Conservation (phyloP, 306 rosid species). For the Castanopsis chinensis region DNA sequence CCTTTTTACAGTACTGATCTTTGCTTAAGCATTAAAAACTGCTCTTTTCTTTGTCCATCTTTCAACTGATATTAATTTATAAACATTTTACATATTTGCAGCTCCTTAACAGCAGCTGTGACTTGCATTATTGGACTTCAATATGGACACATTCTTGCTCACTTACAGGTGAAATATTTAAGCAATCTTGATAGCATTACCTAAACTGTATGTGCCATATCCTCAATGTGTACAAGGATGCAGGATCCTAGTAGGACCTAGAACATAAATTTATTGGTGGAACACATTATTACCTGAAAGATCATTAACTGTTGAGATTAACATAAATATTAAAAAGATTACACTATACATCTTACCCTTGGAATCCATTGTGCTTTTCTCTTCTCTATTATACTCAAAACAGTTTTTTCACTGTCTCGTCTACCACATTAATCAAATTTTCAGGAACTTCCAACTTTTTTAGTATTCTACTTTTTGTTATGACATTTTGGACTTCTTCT, state of each 20-base stretch:
- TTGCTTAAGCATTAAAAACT: background rate
- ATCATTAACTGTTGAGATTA: background rate
- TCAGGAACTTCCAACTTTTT: background rate
- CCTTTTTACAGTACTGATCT: background rate
- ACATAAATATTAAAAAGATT: background rate
- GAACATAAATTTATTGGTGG: background rate
- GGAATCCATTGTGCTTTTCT: background rate
- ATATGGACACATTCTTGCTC: constrained; percentile 83
- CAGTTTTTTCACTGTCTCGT: constrained; percentile 7
- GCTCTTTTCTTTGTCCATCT: background rate
- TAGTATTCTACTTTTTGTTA: background rate
- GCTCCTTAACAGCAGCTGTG: constrained; percentile 84
- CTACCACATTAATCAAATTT: background rate
- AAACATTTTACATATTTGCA: constrained; percentile 35
- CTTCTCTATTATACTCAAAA: background rate
- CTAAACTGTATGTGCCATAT: background rate
- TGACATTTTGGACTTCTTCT: too few species aligned
- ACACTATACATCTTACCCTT: background rate
- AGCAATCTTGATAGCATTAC: background rate
- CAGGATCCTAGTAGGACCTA: background rate
- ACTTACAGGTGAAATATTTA: constrained; percentile 56
- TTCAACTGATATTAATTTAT: constrained; percentile 4
- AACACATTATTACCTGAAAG: background rate
- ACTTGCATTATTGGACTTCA: constrained; percentile 95
- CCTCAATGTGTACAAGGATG: background rate